A percentile compares a stretch with the other conserved stretches of the same genome.
phyloP scores from a whole-genome alignment of 768 basidiomycete genomes.

The Phanerochaete carnosa region DNA sequence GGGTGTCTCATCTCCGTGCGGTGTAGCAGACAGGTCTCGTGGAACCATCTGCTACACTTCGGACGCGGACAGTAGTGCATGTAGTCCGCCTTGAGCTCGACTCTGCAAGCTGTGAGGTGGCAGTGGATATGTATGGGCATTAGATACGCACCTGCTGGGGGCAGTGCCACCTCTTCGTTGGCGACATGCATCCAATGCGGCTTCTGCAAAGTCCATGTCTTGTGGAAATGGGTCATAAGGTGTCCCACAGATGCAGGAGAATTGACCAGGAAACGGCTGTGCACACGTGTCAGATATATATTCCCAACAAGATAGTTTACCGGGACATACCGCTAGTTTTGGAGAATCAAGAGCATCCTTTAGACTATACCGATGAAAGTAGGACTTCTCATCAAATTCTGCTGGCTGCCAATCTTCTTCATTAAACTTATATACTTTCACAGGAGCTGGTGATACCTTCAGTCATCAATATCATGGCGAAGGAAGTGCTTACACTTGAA shows the following conservation, averaged over 20 bases:
- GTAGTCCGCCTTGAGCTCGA: not conserved
- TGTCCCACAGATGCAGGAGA: not conserved
- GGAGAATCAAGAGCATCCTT: not conserved
- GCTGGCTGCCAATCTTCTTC: not conserved
- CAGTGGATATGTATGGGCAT: not conserved
- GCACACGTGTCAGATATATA: not conserved
- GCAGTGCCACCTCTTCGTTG: not conserved
- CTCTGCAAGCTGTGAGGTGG: not conserved
- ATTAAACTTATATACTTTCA: not conserved
- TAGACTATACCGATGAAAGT: not conserved
- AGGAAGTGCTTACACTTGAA: not conserved
- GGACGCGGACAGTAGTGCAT: slow-evolving; percentile 14
- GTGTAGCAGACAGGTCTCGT: slow-evolving; percentile 6
- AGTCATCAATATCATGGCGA: not conserved
- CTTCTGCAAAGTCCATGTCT: not conserved
- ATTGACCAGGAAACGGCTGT: not conserved
- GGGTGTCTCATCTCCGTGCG: not conserved
- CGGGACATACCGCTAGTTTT: not conserved
- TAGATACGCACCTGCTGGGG: not conserved
- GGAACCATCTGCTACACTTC: slow-evolving; percentile 7
- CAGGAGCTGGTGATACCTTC: not conserved
- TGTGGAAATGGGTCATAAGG: slow-evolving; percentile 1
- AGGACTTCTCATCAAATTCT: not conserved
- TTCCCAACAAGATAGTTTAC: not conserved
- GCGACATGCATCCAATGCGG: not conserved